Evolutionary conservation across 805 yeast species (phyloP), one percentile per base, ranked within the genome.

Genomic region (Groenewaldozyma salmanticensis): DNA sequence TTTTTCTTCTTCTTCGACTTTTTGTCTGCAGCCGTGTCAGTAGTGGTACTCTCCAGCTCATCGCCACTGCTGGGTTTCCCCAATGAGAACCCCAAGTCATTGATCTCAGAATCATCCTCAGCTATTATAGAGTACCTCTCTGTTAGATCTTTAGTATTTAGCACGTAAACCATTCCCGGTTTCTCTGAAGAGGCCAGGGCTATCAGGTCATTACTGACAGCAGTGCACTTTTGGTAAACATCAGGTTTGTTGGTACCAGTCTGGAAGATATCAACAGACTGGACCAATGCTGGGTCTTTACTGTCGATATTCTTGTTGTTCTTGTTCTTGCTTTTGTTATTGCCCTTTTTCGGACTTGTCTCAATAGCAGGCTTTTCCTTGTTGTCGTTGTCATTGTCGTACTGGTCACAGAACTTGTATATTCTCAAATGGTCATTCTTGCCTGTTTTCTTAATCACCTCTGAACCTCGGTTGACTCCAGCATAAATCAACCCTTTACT

Each of bases 401-500:
- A 24, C 13, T 24, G 29, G n/a, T n/a, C n/a, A n/a, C 20, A 9
- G 21, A 37, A 7, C 18, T 45, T 35, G 52, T 74, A 82, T 56
- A 79, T 79, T 43, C 95, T 66, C 53, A 90, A 59, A 60, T 82
- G 88, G 52, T 77, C 73, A 58, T 86, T 84, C 46, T 68, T 63
- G 42, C 77, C 80, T 56, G 68, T 68, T 38, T 74, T 69, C 29
- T 24, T 24, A 53, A 81, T 74, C 49, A 72, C 67, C 35, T 67
- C 68, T 3, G 77, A 60, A 37, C 76, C 70, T 51, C 82, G 86
- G 57, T 88, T 88, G 51, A 87, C 77, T 2, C 94, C 95, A 33
- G 81, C 70, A 35, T 83, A 62, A 15, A 87, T 74, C 16, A 71
- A 54, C 45, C 68, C 70, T 45, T 68, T 61, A 17, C 22, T 55